phyloP scores from a whole-genome alignment of 192 early-diverging fungal genomes.

The Coemansia sp. region DNA sequence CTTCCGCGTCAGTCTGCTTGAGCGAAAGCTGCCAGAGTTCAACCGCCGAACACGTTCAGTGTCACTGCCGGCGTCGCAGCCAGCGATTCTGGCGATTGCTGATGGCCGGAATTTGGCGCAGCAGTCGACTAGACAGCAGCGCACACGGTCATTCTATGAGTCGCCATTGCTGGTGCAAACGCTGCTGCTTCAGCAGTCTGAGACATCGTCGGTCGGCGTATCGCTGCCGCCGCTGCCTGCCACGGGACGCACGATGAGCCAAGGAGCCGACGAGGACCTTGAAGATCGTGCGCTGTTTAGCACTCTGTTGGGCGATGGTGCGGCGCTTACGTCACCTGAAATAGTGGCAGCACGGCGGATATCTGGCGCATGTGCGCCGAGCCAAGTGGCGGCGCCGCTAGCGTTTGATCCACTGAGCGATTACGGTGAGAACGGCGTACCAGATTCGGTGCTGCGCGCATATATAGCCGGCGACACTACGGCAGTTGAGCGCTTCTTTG shows the following conservation, averaged over 20 bases:
- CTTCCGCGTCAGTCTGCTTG: conserved; percentile 52
- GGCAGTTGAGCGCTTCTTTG: conserved; percentile 52
- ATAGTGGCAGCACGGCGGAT: conserved; percentile 20
- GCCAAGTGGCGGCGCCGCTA: conserved; percentile 8
- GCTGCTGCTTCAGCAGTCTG: conserved; percentile 19
- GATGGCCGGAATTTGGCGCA: conserved; percentile 1
- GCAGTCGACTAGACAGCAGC: conserved; percentile 18
- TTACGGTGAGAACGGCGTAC: conserved; percentile 39
- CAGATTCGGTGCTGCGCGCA: conserved; percentile 46
- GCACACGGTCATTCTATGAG: conserved; percentile 32
- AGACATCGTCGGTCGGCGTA: conserved; percentile 2
- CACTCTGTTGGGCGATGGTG: conserved; percentile 46
- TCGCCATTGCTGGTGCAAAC: conserved; percentile 40
- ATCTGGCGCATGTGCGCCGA: conserved; percentile 9
- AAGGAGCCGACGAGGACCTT: conserved; percentile 27
- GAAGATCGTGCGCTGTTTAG: conserved; percentile 39
- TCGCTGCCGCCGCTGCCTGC: conserved; percentile 10
- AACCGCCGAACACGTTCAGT: conserved; percentile 24
- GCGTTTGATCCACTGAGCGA: conserved; percentile 38
- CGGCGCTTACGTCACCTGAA: conserved; percentile 30
- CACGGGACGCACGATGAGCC: conserved; percentile 6
- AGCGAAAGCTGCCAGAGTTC: conserved; percentile 14
- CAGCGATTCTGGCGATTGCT: conserved; percentile 2
- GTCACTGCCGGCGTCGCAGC: conserved; percentile 33
- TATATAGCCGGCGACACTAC: conserved; percentile 46